Conservation (phyloP, 2,329 filamentous ascomycete genomes). For the Aspergillus proliferans region DNA sequence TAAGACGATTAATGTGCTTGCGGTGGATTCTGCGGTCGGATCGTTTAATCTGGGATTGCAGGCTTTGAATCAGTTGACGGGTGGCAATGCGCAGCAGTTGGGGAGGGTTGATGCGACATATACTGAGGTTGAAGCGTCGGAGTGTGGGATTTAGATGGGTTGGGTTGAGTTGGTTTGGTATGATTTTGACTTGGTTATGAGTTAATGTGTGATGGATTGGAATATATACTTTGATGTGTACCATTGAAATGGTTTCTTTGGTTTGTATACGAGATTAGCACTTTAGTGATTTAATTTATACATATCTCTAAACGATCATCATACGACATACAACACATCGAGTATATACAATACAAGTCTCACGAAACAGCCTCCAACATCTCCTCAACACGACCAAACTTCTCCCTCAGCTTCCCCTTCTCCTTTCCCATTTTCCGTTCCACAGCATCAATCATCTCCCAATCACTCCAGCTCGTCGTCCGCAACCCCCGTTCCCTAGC, state of each 20-base stretch:
- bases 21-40: slow-evolving; percentile 40
- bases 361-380: slow-evolving; percentile 47
- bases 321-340: not conserved
- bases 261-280: too few relatives aligned
- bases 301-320: too few relatives aligned
- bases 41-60: slow-evolving; percentile 46
- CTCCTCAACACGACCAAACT: slow-evolving; percentile 51
- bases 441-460: slow-evolving; percentile 74
- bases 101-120: slow-evolving; percentile 37
- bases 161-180: too few relatives aligned
- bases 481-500: slow-evolving; percentile 50
- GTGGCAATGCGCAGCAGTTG: slow-evolving; percentile 37
- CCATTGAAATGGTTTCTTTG: too few relatives aligned
- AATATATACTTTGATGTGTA: not conserved
- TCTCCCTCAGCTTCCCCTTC: slow-evolving; percentile 72
- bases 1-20: slow-evolving; percentile 43
- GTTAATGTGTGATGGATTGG: not conserved
- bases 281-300: too few relatives aligned
- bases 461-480: slow-evolving; percentile 75
- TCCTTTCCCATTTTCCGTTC: slow-evolving; percentile 62
- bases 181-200: too few relatives aligned
- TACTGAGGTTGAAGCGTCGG: slow-evolving; percentile 13
- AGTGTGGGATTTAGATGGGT: slow-evolving; percentile 5
- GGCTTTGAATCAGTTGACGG: slow-evolving; percentile 47
- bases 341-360: not conserved